Evolutionary conservation across 2,329 filamentous ascomycete species (phyloP).

Genomic region (Fusarium pseudonygamai): DNA sequence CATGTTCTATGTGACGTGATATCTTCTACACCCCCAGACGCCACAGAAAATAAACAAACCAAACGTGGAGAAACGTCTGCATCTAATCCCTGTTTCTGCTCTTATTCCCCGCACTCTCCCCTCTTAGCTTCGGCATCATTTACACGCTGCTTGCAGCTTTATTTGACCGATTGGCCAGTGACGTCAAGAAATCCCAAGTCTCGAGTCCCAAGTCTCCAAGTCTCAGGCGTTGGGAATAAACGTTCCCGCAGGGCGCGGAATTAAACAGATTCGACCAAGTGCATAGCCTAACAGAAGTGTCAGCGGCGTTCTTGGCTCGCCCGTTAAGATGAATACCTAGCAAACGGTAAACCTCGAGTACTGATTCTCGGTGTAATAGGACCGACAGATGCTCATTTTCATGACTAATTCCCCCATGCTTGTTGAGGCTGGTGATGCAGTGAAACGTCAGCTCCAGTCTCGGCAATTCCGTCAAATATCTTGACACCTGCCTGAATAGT

Average conservation of each 20-base stretch:
- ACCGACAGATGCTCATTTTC: not conserved
- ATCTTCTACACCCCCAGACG: conserved; percentile 28
- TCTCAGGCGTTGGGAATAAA: not conserved
- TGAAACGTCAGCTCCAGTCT: not conserved
- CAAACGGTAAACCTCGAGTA: not conserved
- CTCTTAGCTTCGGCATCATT: conserved; percentile 14
- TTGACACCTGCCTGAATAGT: conserved; percentile 22
- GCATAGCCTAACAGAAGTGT: conserved; percentile 7
- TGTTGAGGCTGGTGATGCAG: not conserved
- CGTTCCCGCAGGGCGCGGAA: conserved; percentile 10
- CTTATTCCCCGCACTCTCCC: conserved; percentile 34
- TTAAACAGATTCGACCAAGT: not conserved
- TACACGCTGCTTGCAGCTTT: conserved; percentile 7
- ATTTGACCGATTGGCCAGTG: conserved; percentile 38
- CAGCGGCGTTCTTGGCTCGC: conserved; percentile 35
- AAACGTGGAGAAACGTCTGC: conserved; percentile 32
- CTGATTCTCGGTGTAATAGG: conserved; percentile 1
- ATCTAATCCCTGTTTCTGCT: conserved; percentile 19
- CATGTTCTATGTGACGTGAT: conserved; percentile 26
- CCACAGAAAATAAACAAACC: conserved; percentile 15
- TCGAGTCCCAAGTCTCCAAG: not conserved
- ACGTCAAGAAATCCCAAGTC: conserved; percentile 27
- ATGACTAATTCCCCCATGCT: not conserved
- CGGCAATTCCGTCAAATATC: not conserved
- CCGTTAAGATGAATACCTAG: not conserved